These are phyloP conservation scores for Leccinum fibrillosum DNA, from an alignment of 768 basidiomycete genomes.

Conservation along the genomic window DNA sequence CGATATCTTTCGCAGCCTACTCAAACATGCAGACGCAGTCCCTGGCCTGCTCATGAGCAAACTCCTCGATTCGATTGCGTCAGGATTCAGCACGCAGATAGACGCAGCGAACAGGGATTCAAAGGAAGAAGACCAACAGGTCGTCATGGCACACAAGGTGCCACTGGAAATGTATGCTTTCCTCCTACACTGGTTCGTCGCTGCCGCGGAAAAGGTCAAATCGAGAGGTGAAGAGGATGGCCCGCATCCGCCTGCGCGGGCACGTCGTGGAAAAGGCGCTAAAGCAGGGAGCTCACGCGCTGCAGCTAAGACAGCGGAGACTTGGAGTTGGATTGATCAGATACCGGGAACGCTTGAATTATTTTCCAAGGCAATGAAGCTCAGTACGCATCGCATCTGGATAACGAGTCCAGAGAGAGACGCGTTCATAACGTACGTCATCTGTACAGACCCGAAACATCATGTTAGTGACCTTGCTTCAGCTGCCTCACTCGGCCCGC, in stretches of 20 bases:
- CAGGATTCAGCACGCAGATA: constrained; percentile 68
- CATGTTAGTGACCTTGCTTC: constrained; percentile 1
- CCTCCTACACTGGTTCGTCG: constrained; percentile 87
- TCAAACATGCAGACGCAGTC: constrained; percentile 70
- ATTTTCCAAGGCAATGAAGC: constrained; percentile 66
- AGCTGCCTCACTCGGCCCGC: constrained; percentile 88
- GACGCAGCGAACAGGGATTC: constrained; percentile 70
- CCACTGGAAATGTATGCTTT: constrained; percentile 93
- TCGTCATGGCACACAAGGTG: constrained; percentile 57
- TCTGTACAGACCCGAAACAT: background rate
- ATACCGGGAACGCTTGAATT: constrained; percentile 66
- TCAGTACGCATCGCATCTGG: constrained; percentile 84
- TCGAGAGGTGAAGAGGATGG: constrained; percentile 46
- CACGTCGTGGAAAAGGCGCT: constrained; percentile 57
- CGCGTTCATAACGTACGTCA: constrained; percentile 64
- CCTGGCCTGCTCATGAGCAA: constrained; percentile 73
- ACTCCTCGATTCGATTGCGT: constrained; percentile 81
- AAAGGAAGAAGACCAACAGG: constrained; percentile 63
- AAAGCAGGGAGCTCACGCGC: constrained; percentile 44
- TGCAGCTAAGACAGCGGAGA: constrained; percentile 41
- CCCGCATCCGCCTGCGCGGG: constrained; percentile 43
- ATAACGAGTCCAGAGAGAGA: constrained; percentile 83
- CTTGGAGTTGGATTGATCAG: constrained; percentile 78
- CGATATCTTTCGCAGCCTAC: constrained; percentile 76
- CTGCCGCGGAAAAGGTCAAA: constrained; percentile 75